Evolutionary conservation across 768 basidiomycete species (phyloP), one percentile per base, ranked within the genome.

Genomic region (Pisolithus albus): DNA sequence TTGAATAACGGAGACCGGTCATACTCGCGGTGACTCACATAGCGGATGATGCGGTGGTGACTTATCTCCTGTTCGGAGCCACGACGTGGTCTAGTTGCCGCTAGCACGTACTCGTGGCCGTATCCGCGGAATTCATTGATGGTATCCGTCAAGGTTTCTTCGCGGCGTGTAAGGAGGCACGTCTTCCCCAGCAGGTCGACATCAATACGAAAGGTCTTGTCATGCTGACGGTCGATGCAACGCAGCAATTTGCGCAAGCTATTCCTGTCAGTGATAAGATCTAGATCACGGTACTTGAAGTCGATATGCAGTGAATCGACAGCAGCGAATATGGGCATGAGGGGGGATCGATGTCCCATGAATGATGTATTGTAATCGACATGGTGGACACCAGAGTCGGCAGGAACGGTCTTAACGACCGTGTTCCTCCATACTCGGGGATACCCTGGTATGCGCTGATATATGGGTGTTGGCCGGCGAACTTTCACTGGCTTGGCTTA

Each of bases 121-220:
- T 71, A 89, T 0, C 66, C 68, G 18, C 71, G 72, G 13, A 61
- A 64, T 13, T 75, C 56, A 7, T 50, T 57, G 0, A 47, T 50
- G 15, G 56, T 21, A 8, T 39, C 18, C 0, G 49, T 4, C 21
- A 11, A 57, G 30, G 32, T 5, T 28, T 76, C 76, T 78, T 83
- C 84, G 19, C 48, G 70, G 1, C 87, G 70, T 50, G 78, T 81
- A 58, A 88, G 67, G 24, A 90, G 58, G 15, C 86, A 68, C 0
- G 87, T 88, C 16, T 59, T 58, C 1, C 86, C 84, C 0, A 72
- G 75, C 16, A 86, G 69, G 61, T 89, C 80, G 4, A 81, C 54
- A 51, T 91, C 86, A 55, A 91, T 85, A 18, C 88, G 71, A 59
- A 89, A 91, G 49, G 79, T 76, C 9, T 65, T 67, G 2, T 10